Conservation (phyloP, 805 yeast genomes). For the Cyberlindnera sargentensis region DNA sequence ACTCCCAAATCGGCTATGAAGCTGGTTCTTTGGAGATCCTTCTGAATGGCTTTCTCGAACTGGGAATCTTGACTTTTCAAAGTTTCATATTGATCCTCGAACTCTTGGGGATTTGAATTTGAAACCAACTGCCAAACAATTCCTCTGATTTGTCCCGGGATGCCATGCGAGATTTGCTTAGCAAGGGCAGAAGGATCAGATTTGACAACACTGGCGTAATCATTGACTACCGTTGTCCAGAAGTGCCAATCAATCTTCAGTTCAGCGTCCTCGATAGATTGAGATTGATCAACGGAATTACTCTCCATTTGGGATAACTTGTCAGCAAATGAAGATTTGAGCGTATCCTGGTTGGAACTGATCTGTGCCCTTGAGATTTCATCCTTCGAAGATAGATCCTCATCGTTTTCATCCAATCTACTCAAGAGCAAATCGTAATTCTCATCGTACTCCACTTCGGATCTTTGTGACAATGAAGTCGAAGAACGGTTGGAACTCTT, state of each 20-base stretch:
- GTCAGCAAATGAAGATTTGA: conserved; percentile 28
- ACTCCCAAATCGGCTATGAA: conserved; percentile 51
- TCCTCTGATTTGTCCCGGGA: conserved; percentile 81
- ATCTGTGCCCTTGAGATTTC: conserved; percentile 46
- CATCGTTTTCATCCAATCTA: conserved; percentile 49
- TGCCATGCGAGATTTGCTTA: conserved; percentile 60
- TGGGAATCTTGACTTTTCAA: conserved; percentile 49
- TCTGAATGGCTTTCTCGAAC: conserved; percentile 68
- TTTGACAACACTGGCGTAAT: conserved; percentile 62
- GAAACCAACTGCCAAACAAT: conserved; percentile 90
- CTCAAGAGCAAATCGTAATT: conserved; percentile 55
- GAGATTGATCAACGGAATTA: not conserved
- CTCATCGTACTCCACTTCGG: conserved; percentile 23
- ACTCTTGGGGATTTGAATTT: conserved; percentile 55
- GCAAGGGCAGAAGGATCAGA: conserved; percentile 54
- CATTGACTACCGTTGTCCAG: conserved; percentile 78
- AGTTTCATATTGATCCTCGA: conserved; percentile 26
- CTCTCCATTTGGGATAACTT: conserved; percentile 15
- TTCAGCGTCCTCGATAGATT: conserved; percentile 15
- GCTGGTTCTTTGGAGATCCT: conserved; percentile 82
- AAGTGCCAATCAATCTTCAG: conserved; percentile 68
- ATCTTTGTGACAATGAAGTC: conserved; percentile 16
- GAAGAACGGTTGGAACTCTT: conserved; percentile 8
- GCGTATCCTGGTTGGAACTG: conserved; percentile 37
- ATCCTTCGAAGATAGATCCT: conserved; percentile 43